Evolutionary conservation across 192 early-diverging fungal genomes (phyloP), one percentile per base, ranked within the genome.

Genomic region (Geosiphon pyriformis): DNA sequence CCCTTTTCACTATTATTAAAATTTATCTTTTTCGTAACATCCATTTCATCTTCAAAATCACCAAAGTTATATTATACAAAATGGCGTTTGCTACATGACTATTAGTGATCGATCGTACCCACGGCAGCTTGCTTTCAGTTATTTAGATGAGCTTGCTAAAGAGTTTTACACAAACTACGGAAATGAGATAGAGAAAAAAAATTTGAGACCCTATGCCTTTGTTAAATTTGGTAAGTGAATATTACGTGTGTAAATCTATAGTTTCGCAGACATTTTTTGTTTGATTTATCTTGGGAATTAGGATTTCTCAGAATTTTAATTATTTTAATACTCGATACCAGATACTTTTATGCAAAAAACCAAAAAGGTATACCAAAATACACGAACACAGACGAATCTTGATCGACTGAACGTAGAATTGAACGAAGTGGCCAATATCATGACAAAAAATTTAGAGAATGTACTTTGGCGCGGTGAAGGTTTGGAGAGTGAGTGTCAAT

Each of bases 281-380:
- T 46, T 27, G n/a, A 22, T 8, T 49, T 48, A 31, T 59, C 57
- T 26, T 49, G 47, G 20, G 20, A 20, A 2, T n/a, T n/a, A n/a
- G n/a, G n/a, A n/a, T n/a, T n/a, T n/a, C 20, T 49, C 17, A 49
- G 47, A 49, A 49, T 49, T 49, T 49, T n/a, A 15, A 20, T 49
- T 15, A 49, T 49, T 49, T 49, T n/a, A 15, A 20, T 53, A n/a
- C 27, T 53, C 27, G 51, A n/a, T 53, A n/a, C 27, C 72, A 91
- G 95, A 96, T 79, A 95, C 92, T 3, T 98, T 94, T 73, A 98
- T 98, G 74, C 96, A 98, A 79, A 96, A 98, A 71, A 93, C 92
- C 50, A 96, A 96, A 80, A 88, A 91, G 65, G 86, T 94, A 61
- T 98, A 95, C 78, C 92, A 96, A 74, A 94, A 98, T 76, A 90